Conservation (phyloP, 495 filamentous ascomycete species). For the Aspergillus affinis region DNA sequence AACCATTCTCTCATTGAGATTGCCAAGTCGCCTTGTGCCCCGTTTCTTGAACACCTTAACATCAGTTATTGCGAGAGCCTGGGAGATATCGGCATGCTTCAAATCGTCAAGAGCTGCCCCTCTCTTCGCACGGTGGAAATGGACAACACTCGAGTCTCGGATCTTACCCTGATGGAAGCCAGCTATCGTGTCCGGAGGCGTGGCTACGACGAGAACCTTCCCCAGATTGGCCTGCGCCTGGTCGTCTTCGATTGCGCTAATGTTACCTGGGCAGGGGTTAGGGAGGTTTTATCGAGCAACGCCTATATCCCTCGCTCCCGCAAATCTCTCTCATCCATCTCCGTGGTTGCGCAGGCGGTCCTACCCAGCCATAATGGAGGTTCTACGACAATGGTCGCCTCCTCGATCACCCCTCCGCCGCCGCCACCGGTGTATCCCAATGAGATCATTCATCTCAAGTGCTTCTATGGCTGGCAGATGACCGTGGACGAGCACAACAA, state of each 20-base stretch:
- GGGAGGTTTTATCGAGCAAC: conserved; percentile 82
- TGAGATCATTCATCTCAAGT: conserved; percentile 82
- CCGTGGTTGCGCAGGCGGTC: conserved; percentile 29
- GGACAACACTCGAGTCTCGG: conserved; percentile 91
- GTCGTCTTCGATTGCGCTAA: conserved; percentile 87
- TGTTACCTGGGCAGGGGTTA: conserved; percentile 90
- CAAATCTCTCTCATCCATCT: conserved; percentile 28
- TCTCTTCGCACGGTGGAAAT: conserved; percentile 72
- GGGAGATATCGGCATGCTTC: conserved; percentile 82
- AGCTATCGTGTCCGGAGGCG: conserved; percentile 71
- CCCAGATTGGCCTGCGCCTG: conserved; percentile 66
- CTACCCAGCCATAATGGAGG: conserved; percentile 28
- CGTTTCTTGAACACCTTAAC: conserved; percentile 72
- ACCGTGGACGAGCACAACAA: conserved; percentile 91
- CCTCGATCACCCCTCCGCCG: conserved; percentile 35
- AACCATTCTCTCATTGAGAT: conserved; percentile 71
- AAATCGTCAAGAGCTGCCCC: conserved; percentile 72
- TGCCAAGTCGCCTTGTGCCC: conserved; percentile 70
- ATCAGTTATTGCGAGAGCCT: conserved; percentile 87
- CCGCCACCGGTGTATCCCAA: conserved; percentile 52
- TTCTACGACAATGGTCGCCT: conserved; percentile 31
- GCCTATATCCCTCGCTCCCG: conserved; percentile 56
- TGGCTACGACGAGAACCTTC: conserved; percentile 51
- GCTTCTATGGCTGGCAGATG: conserved; percentile 92
- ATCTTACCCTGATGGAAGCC: conserved; percentile 85